A percentile compares a stretch with the other conserved stretches of the same genome.
These are phyloP conservation scores for Ploettnerulaceae sp. DNA, from an alignment of 2,329 filamentous ascomycete species.

Conservation along the genomic window DNA sequence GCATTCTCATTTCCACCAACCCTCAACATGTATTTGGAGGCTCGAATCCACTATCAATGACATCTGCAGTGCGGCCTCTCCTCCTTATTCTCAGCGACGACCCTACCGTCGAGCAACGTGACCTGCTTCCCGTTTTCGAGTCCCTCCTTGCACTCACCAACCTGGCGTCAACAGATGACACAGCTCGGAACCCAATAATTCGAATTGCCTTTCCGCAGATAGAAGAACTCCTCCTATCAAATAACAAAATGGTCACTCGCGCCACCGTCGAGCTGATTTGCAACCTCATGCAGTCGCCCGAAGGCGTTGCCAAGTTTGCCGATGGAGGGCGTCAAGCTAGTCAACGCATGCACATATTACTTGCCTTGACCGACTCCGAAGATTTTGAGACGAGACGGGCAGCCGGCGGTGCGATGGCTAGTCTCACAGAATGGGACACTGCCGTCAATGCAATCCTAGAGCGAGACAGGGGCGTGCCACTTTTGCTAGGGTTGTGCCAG, in stretches of 20 bases:
- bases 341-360: constrained; percentile 73
- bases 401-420: constrained; percentile 82
- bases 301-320: constrained; percentile 64
- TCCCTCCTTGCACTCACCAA: constrained; percentile 89
- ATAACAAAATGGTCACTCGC: constrained; percentile 70
- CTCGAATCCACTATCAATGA: constrained; percentile 66
- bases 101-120: constrained; percentile 57
- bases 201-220: constrained; percentile 68
- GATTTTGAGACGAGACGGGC: constrained; percentile 75
- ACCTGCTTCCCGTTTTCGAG: constrained; percentile 87
- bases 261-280: constrained; percentile 86
- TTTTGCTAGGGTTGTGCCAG: constrained; percentile 74
- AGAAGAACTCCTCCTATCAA: constrained; percentile 77
- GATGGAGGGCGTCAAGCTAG: constrained; percentile 62
- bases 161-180: constrained; percentile 70
- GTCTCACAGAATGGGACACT: constrained; percentile 72
- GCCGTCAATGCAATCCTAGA: constrained; percentile 68
- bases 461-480: constrained; percentile 65
- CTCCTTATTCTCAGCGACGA: constrained; percentile 66
- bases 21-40: constrained; percentile 79
- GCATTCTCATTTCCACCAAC: constrained; percentile 82
- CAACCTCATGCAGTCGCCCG: constrained; percentile 71
- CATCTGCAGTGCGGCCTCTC: constrained; percentile 78
- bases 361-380: constrained; percentile 83
- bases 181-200: constrained; percentile 64